Evolutionary conservation across 73 alveolate species (phyloP), one percentile per base, ranked within the genome.

Genomic region (Tetrahymena thermophila): DNA sequence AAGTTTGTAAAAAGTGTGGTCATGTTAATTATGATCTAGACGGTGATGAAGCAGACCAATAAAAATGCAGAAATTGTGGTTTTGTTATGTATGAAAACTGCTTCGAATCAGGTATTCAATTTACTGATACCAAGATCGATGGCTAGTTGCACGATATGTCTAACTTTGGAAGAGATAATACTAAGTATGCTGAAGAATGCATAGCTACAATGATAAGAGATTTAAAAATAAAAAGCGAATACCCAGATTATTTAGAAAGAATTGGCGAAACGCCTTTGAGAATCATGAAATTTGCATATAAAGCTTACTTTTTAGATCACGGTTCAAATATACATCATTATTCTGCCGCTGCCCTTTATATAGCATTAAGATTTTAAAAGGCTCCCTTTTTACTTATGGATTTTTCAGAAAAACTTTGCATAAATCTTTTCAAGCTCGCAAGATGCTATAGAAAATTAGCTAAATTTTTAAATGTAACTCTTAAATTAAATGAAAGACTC

Each of bases 301-400:
- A 71, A 71, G 89, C 89, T 23, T 71, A 71, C 31, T 71, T 71
- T 31, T 71, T 71, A 31, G 89, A 71, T 71, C 89, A 71, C 37
- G 89, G 89, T 71, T 71, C 89, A n/a, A 71, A 71, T 31, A 71
- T 71, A n/a, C 89, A 71, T 31, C 89, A 71, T 71, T 71, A 71
- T 71, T 71, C 89, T 28, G 89, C 89, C 11, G 89, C 89, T 85
- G 96, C 97, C 37, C 97, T 99, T 71, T 99, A 99, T 95, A 97
- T 98, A 94, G 99, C 99, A 34, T 99, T 99, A 94, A 98, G 99
- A 94, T 42, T 57, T 34, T 96, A 98, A 83, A 93, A 97, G 83
- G 97, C 99, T 43, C 98, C 99, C 31, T 98, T 97, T 96, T 96
- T 99, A 94, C 97, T 99, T 40, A 99, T 99, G 56, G 99, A 99